Conservation (phyloP, 352 stramenopile genomes). For the Stramenopiles sp. region DNA sequence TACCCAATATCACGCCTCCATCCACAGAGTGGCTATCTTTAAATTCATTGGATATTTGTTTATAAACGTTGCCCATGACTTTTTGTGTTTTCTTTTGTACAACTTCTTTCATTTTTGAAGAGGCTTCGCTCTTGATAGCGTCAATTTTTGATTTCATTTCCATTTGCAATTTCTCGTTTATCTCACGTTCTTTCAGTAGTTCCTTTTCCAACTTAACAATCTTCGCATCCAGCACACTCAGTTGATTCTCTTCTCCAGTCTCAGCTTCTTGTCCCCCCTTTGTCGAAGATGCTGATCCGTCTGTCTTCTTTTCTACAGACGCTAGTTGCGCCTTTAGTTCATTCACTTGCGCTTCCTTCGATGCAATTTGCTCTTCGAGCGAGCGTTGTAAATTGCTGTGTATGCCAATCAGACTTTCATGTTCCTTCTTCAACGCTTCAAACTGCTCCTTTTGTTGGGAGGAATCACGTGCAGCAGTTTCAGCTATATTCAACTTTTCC, state of each 20-base stretch:
- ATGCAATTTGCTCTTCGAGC: no score
- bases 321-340: no score
- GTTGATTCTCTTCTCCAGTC: background rate
- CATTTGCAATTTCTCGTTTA: background rate
- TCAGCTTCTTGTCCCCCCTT: background rate
- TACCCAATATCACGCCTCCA: background rate
- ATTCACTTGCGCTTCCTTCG: no score
- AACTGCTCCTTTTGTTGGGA: background rate
- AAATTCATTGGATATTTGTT: background rate
- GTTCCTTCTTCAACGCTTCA: background rate
- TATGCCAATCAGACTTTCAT: background rate
- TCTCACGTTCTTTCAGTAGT: background rate
- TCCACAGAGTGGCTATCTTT: background rate
- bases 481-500: background rate
- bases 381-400: no score
- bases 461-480: background rate
- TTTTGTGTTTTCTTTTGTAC: background rate
- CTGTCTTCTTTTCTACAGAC: no score
- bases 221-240: background rate
- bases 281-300: no score
- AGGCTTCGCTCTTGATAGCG: background rate
- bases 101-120: background rate
- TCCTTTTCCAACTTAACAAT: background rate
- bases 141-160: background rate
- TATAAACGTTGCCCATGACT: background rate